Evolutionary conservation across 345 rosid species (phyloP).

Genomic region (Adansonia digitata): DNA sequence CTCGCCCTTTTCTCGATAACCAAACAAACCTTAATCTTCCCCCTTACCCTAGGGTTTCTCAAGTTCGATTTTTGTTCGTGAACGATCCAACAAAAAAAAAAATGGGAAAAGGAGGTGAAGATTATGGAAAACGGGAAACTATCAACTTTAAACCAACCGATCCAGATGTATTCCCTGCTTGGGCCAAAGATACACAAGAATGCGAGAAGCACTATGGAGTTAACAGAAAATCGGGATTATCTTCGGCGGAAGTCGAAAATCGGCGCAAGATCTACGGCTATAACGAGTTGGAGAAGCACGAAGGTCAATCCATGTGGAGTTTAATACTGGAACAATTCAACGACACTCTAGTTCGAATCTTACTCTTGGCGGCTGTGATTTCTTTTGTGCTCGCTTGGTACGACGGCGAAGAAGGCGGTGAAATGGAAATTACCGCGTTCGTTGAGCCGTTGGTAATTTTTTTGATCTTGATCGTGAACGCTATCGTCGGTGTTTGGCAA

Average conservation of each 20-base stretch:
- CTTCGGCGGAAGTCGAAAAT: conserved; percentile 30
- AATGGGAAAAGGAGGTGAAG: conserved; percentile 60
- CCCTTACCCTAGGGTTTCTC: neutral
- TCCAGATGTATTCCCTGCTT: conserved; percentile 39
- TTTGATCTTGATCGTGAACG: conserved; percentile 60
- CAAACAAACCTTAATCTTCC: neutral
- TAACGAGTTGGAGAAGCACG: conserved; percentile 60
- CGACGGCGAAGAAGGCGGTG: conserved; percentile 52
- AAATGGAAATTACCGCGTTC: conserved; percentile 61
- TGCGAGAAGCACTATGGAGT: conserved; percentile 45
- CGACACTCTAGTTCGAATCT: conserved; percentile 56
- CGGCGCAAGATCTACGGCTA: conserved; percentile 41
- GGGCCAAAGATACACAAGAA: conserved; percentile 46
- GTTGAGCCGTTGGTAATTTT: conserved; percentile 74
- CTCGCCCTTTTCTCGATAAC: neutral
- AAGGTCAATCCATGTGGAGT: conserved; percentile 46
- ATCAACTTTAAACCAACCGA: neutral
- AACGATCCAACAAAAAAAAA: neutral
- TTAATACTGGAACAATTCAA: conserved; percentile 56
- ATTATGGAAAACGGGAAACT: conserved; percentile 19
- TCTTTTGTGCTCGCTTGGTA: conserved; percentile 63
- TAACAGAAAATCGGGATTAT: conserved; percentile 31
- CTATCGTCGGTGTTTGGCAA: conserved; percentile 67
- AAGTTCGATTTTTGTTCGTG: neutral
- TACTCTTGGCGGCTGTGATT: conserved; percentile 49